Evolutionary conservation across 2,329 filamentous ascomycete species (phyloP).

Genomic region (Lecanosticta acicola): DNA sequence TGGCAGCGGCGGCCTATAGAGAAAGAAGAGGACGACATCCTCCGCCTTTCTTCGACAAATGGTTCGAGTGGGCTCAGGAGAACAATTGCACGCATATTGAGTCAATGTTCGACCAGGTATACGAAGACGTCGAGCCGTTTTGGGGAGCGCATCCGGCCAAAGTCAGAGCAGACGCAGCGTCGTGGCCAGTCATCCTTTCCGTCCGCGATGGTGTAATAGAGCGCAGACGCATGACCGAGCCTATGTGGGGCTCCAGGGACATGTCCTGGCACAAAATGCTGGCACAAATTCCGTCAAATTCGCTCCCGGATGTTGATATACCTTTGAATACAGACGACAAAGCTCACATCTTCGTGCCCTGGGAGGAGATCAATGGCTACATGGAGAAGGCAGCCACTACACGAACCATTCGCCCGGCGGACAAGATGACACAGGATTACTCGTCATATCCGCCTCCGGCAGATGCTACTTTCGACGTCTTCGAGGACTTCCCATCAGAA

Average conservation of each 20-base stretch:
- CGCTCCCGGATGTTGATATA: conserved; percentile 27
- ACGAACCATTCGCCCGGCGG: neutral
- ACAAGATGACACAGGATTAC: conserved; percentile 2
- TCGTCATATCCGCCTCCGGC: neutral
- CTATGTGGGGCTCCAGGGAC: neutral
- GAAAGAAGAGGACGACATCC: conserved; percentile 40
- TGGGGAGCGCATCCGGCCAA: conserved; percentile 38
- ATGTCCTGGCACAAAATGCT: conserved; percentile 1
- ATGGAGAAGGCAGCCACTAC: neutral
- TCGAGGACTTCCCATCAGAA: conserved; percentile 2
- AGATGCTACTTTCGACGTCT: neutral
- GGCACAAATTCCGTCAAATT: neutral
- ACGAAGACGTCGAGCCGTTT: conserved; percentile 43
- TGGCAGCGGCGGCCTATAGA: conserved; percentile 32
- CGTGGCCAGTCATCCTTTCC: conserved; percentile 2
- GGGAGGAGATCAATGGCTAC: conserved; percentile 21
- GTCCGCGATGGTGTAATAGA: conserved; percentile 1
- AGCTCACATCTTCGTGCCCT: conserved; percentile 38
- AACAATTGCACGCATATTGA: conserved; percentile 40
- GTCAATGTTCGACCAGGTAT: conserved; percentile 45
- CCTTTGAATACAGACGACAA: conserved; percentile 42
- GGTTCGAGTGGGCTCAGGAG: conserved; percentile 38
- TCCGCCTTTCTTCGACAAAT: conserved; percentile 43
- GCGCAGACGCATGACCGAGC: neutral
- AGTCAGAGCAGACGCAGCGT: conserved; percentile 27